Evolutionary conservation across 1,139 yeast genomes (phyloP).

Genomic region (Debaryomyces coudertii): DNA sequence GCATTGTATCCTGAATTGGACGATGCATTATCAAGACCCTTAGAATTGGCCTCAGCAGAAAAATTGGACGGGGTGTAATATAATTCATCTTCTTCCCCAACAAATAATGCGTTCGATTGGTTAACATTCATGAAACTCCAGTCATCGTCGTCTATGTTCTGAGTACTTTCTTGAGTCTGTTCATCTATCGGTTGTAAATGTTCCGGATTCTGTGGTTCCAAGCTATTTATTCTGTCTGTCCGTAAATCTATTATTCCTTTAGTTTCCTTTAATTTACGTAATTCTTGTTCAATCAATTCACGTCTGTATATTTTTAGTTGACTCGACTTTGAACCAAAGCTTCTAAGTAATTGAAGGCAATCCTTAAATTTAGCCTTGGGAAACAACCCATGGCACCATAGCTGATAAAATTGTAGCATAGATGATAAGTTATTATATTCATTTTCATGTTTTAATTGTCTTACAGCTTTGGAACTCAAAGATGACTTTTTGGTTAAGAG

Average conservation of each 20-base stretch:
- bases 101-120: slow-evolving; percentile 29
- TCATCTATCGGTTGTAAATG: slow-evolving; percentile 6
- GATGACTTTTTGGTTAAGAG: slow-evolving; percentile 11
- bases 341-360: slow-evolving; percentile 43
- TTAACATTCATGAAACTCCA: slow-evolving; percentile 36
- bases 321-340: slow-evolving; percentile 36
- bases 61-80: background rate
- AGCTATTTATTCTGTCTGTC: slow-evolving; percentile 5
- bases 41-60: background rate
- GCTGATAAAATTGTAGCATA: slow-evolving; percentile 68
- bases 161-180: slow-evolving; percentile 14
- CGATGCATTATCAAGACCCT: background rate
- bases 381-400: slow-evolving; percentile 83
- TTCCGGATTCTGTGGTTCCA: slow-evolving; percentile 4
- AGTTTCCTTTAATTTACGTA: slow-evolving; percentile 34
- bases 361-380: slow-evolving; percentile 80
- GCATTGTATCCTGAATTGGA: background rate
- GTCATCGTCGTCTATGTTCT: slow-evolving; percentile 31
- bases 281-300: slow-evolving; percentile 38
- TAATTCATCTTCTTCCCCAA: slow-evolving; percentile 31
- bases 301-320: slow-evolving; percentile 40
- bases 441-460: slow-evolving; percentile 35
- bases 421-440: slow-evolving; percentile 46
- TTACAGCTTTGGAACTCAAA: slow-evolving; percentile 12
- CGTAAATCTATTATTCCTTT: slow-evolving; percentile 32